These are phyloP conservation scores for Kluyveromyces nonfermentans DNA, from an alignment of 805 yeast species.

Conservation along the genomic window DNA sequence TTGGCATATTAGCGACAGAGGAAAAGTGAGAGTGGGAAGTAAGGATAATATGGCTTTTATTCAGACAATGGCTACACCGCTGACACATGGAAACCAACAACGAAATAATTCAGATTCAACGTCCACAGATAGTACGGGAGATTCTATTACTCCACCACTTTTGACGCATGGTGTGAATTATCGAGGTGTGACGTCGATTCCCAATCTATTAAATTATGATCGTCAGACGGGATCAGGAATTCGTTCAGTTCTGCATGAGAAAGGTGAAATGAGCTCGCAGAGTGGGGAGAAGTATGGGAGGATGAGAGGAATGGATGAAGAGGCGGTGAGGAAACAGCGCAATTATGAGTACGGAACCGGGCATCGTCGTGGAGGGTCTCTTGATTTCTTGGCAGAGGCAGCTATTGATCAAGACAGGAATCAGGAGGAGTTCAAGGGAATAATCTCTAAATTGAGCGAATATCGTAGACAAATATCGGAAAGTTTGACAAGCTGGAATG, in stretches of 20 bases:
- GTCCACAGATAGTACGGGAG: background rate
- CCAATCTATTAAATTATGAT: conserved; percentile 3
- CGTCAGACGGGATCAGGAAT: conserved; percentile 1
- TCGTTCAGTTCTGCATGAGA: background rate
- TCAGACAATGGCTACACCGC: conserved; percentile 1
- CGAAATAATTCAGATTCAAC: background rate
- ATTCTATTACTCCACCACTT: background rate
- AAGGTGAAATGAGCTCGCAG: background rate
- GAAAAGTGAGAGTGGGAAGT: background rate
- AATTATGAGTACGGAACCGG: background rate
- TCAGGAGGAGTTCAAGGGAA: conserved; percentile 1
- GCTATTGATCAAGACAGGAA: conserved; percentile 2
- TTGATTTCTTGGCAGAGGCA: conserved; percentile 3
- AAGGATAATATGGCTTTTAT: conserved; percentile 1
- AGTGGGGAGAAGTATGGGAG: background rate
- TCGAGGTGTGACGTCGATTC: conserved; percentile 2
- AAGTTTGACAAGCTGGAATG: background rate
- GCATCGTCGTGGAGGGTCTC: background rate
- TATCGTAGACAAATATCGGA: background rate
- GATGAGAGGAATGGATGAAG: background rate
- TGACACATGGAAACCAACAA: conserved; percentile 1
- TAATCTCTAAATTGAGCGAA: background rate
- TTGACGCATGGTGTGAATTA: conserved; percentile 1
- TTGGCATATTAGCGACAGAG: background rate
- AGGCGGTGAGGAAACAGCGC: background rate